Evolutionary conservation across 139 green algal species (phyloP), one percentile per base, ranked within the genome.

Genomic region (Chlamydomonas sp.): DNA sequence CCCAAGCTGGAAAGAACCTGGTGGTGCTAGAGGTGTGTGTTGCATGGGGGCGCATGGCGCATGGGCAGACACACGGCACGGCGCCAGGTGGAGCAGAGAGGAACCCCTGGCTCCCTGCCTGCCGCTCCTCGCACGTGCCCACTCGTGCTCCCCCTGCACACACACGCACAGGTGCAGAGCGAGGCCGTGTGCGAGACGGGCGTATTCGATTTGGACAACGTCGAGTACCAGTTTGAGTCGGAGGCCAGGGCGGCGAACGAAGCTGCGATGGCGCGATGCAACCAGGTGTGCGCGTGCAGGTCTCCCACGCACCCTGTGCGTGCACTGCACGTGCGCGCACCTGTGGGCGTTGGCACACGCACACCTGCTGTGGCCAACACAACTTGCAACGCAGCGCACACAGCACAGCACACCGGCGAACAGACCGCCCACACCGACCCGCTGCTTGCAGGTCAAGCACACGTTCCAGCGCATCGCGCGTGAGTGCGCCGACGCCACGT

Each of bases 361-460:
- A n/a, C n/a, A n/a, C n/a, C n/a, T n/a, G n/a, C n/a, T n/a, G n/a
- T n/a, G n/a, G n/a, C n/a, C n/a, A n/a, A n/a, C n/a, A n/a, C n/a
- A n/a, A n/a, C n/a, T n/a, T n/a, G n/a, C n/a, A n/a, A n/a, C n/a
- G n/a, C n/a, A n/a, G n/a, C n/a, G n/a, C n/a, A n/a, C n/a, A n/a
- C n/a, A n/a, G n/a, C n/a, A n/a, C n/a, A n/a, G n/a, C n/a, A n/a
- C n/a, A n/a, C n/a, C n/a, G n/a, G n/a, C n/a, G n/a, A n/a, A n/a
- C n/a, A n/a, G n/a, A n/a, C n/a, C n/a, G n/a, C n/a, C n/a, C n/a
- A n/a, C n/a, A n/a, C n/a, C n/a, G n/a, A n/a, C n/a, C n/a, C n/a
- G n/a, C n/a, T n/a, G n/a, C n/a, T n/a, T n/a, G n/a, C n/a, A n/a
- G 1, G 72, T 94, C 29, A 93, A 94, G 77, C 85, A 92, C 74